Evolutionary conservation across 108 stramenopile genomes (phyloP), one percentile per base, ranked within the genome.

Genomic region (Fragilaria radians): DNA sequence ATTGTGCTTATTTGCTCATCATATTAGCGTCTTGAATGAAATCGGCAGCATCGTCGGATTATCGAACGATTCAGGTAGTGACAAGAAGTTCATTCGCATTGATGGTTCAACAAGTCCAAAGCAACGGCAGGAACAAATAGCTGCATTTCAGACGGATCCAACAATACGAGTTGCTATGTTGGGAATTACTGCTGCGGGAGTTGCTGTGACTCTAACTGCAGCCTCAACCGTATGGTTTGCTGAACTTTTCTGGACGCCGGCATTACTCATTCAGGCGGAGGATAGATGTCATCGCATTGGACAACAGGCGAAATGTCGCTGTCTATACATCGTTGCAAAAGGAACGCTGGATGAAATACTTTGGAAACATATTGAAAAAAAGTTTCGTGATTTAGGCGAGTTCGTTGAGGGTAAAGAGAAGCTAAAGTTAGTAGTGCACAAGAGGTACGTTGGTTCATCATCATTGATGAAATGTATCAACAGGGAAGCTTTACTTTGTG

Each of bases 231-330:
- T 97, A 18, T 89, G 95, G 77, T 99, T 99, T 61, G 88, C 96
- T 25, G 98, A 99, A 67, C 77, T 99, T 17, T 96, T 95, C 61
- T 96, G 95, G 94, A 96, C 96, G 26, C 96, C 97, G 1, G 94
- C 90, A 9, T 70, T 97, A 46, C 89, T 99, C 89, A 82, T 96
- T 56, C 98, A 99, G 66, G 98, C 98, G 4, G 98, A 98, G 94
- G 91, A 95, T 76, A 79, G 94, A 4, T 89, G 93, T 32, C 98
- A 99, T 71, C 94, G 98, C 24, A 95, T 98, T 54, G 97, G 96
- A 14, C 98, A 99, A 67, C 80, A 84, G 49, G 69, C 85, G 5
- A 62, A 67, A 11, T 97, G 98, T 9, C 79, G 83, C 19, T 86
- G 96, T 47, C 69, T 92, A 22, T 97, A 97, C 69, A 86, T 97